Evolutionary conservation across 129 eudicot species (phyloP), one percentile per base, ranked within the genome.

Genomic region (Flaveria bidentis): DNA sequence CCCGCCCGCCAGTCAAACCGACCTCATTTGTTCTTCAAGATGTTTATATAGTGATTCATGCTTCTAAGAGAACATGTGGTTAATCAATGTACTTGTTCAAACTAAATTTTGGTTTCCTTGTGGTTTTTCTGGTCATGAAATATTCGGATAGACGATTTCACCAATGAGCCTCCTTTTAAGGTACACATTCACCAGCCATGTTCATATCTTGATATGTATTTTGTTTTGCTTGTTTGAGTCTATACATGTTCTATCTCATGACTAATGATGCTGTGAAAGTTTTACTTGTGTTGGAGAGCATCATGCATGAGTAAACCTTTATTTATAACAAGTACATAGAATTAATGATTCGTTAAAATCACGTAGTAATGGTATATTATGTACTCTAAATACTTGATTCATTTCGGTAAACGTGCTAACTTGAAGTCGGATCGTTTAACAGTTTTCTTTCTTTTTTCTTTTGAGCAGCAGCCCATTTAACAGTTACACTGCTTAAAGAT

Each of bases 71-170:
- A 78, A 71, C 25, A 72, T 72, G 68, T 53, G 83, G 74, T 53
- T 64, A 26, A 28, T 55, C 33, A 45, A 11, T 74, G 84, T 74
- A 74, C 69, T 80, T 18, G 18, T 56, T 67, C 36, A 67, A 28
- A 74, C 71, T 80, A 80, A 80, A 80, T 80, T 80, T 80, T 80
- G 84, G 74, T 80, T 65, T 80, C 52, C 28, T 80, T 67, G 22
- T 71, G 72, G 44, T 28, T 55, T 16, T 64, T 26, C 13, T 58
- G 79, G 80, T 57, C 71, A 67, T 66, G 71, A 67, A 72, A 63
- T 44, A 61, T 61, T 61, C 41, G 28, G 67, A 28, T 28, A 45
- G 63, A 73, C 55, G 64, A 74, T 74, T 67, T 80, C 16, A 15
- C 58, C 33, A 60, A 28, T 75, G 62, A 75, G 79, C 72, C 63